Evolutionary conservation across 345 rosid species (phyloP), one percentile per base, ranked within the genome.

Genomic region (Aurinia saxatilis): DNA sequence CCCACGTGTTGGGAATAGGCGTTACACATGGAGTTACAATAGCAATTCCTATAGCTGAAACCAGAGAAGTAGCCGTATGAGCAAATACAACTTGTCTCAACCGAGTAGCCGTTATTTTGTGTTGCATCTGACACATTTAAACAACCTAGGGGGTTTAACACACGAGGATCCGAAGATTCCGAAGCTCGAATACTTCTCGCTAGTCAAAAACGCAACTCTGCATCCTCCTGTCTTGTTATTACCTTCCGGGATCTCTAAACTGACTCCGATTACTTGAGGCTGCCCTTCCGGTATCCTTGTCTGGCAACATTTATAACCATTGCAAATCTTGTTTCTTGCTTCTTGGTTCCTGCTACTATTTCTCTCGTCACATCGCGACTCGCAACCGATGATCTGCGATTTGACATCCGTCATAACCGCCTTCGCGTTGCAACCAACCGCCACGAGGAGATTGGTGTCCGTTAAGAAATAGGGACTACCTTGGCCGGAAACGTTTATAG

Each of bases 281-380:
- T 48, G 0, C 15, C 63, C 67, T 15, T 41, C 44, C 0, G 82
- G 75, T 46, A 82, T 66, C 5, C 75, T 13, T 5, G 75, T 70
- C 16, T 83, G 78, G 16, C 88, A 83, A 36, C 85, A 83, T 7
- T 78, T 78, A 3, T 72, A 25, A 2, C 81, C 81, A 29, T 40
- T 33, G 73, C 81, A 83, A 0, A 52, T 21, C 5, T 58, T 61
- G 5, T 77, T 71, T 57, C 50, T 64, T 0, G 30, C 60, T 31
- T 21, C 23, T 16, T 14, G 37, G 25, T n/a, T n/a, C n/a, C 36
- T 54, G 53, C 40, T 71, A 15, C 36, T 37, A 2, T 49, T 55
- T 64, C 23, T 62, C 1, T 34, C 23, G 21, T 65, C 52, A 37
- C 85, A 83, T 4, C 42, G 3, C 7, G 85, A 73, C 65, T 75